A percentile compares a stretch with the other conserved stretches of the same genome.
phyloP scores from a whole-genome alignment of 2,329 filamentous ascomycete species.

The Arthrobotrys musiformis region DNA sequence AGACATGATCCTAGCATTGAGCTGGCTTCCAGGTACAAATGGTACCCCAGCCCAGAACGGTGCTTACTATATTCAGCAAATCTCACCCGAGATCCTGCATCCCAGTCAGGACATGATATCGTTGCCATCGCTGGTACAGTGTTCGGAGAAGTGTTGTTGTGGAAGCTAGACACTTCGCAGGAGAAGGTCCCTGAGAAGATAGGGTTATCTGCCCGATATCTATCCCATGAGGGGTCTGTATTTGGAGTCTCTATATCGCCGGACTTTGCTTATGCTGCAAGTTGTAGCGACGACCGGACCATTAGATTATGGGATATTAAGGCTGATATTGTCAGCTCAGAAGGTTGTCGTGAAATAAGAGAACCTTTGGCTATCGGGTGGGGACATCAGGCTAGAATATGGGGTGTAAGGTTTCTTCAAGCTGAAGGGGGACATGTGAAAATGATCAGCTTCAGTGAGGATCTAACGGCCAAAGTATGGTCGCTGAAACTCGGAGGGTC shows the following conservation, averaged over 20 bases:
- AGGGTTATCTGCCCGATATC: conserved; percentile 65
- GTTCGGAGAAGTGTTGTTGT: conserved; percentile 92
- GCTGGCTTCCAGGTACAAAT: conserved; percentile 58
- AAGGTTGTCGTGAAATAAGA: conserved; percentile 19
- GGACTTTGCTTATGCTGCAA: conserved; percentile 77
- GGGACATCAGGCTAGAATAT: conserved; percentile 90
- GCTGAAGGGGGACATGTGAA: conserved; percentile 14
- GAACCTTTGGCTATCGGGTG: conserved; percentile 73
- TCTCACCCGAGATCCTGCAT: conserved; percentile 63
- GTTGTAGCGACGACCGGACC: conserved; percentile 94
- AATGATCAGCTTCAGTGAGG: conserved; percentile 56
- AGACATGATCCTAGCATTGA: conserved; percentile 54
- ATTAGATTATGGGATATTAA: conserved; percentile 83
- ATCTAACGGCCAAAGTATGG: conserved; percentile 59
- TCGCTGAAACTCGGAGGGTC: conserved; percentile 11
- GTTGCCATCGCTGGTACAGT: conserved; percentile 78
- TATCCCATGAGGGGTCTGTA: conserved; percentile 87
- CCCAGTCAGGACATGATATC: background rate
- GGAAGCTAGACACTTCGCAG: conserved; percentile 65
- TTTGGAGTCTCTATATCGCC: conserved; percentile 87
- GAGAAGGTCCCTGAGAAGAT: background rate
- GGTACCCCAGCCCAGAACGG: conserved; percentile 66
- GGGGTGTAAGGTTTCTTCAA: conserved; percentile 78
- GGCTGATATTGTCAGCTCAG: conserved; percentile 62
- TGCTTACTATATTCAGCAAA: conserved; percentile 90